phyloP scores from a whole-genome alignment of 257 asterid species.

The Anisodus acutangulus region DNA sequence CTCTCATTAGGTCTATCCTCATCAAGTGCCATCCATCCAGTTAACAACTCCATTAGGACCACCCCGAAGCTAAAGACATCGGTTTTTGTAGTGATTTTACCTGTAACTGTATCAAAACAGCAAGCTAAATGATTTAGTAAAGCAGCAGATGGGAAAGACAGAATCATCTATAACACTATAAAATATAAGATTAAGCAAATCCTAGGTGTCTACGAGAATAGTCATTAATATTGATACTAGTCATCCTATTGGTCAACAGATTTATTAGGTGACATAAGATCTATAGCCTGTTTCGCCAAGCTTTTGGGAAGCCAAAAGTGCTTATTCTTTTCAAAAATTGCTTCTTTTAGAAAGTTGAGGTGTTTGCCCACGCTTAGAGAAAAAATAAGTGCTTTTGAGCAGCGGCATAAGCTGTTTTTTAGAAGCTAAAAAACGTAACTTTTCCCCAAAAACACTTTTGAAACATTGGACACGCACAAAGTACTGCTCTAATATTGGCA shows the following conservation, averaged over 20 bases:
- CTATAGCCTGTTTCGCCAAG: no score
- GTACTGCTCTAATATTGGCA: no score
- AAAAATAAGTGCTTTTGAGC: no score
- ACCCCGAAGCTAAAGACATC: constrained; percentile 96
- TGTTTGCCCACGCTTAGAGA: no score
- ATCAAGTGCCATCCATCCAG: constrained; percentile 84
- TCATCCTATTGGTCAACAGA: background rate
- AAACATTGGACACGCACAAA: no score
- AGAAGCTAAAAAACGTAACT: no score
- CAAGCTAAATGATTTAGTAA: background rate
- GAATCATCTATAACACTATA: background rate
- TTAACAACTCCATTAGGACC: constrained; percentile 83
- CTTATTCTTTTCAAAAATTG: no score
- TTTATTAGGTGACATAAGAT: background rate
- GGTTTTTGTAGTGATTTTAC: constrained; percentile 83
- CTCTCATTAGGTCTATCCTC: constrained; percentile 79
- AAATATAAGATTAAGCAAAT: background rate
- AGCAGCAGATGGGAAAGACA: background rate
- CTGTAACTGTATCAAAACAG: constrained; percentile 58
- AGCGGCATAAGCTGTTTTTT: no score
- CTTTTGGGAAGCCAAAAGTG: no score
- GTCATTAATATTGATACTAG: background rate
- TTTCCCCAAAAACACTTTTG: no score
- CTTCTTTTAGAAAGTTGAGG: no score
- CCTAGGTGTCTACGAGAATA: background rate